Conservation (phyloP, 805 yeast species). For the Lipomyces mesembrius region DNA sequence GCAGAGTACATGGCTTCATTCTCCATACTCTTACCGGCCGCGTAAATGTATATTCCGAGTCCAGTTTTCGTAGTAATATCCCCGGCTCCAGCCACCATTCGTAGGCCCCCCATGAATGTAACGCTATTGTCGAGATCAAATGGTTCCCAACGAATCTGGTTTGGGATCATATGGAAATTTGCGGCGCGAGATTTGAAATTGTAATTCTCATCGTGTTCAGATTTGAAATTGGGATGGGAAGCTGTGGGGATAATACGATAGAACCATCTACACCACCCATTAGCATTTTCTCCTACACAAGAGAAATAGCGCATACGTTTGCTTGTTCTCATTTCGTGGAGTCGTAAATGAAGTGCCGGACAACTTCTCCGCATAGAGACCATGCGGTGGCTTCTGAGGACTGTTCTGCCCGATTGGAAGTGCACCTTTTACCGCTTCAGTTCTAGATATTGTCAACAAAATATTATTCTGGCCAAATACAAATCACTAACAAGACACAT, state of each 20-base stretch:
- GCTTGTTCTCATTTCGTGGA: slow-evolving; percentile 40
- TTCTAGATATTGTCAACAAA: background rate
- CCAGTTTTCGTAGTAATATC: slow-evolving; percentile 38
- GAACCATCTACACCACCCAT: slow-evolving; percentile 33
- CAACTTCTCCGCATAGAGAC: slow-evolving; percentile 42
- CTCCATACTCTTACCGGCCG: slow-evolving; percentile 39
- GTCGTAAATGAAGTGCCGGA: slow-evolving; percentile 44
- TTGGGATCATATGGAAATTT: slow-evolving; percentile 38
- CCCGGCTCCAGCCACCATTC: slow-evolving; percentile 40
- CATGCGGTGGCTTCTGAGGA: slow-evolving; percentile 39
- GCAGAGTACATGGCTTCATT: slow-evolving; percentile 39
- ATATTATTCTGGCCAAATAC: background rate
- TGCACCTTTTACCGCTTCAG: slow-evolving; percentile 41
- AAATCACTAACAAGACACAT: background rate
- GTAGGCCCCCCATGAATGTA: slow-evolving; percentile 37
- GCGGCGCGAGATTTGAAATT: slow-evolving; percentile 14
- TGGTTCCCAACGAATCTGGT: slow-evolving; percentile 41
- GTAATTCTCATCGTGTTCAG: slow-evolving; percentile 15
- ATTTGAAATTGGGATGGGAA: slow-evolving; percentile 35
- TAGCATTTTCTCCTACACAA: background rate
- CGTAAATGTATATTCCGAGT: slow-evolving; percentile 39
- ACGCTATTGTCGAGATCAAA: slow-evolving; percentile 32
- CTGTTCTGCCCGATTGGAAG: slow-evolving; percentile 41
- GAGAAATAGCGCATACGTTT: slow-evolving; percentile 18
- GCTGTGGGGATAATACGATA: slow-evolving; percentile 41